Base-by-base conservation (phyloP, 2,329 filamentous ascomycete species). In the Xylariaceae sp. region DNA sequence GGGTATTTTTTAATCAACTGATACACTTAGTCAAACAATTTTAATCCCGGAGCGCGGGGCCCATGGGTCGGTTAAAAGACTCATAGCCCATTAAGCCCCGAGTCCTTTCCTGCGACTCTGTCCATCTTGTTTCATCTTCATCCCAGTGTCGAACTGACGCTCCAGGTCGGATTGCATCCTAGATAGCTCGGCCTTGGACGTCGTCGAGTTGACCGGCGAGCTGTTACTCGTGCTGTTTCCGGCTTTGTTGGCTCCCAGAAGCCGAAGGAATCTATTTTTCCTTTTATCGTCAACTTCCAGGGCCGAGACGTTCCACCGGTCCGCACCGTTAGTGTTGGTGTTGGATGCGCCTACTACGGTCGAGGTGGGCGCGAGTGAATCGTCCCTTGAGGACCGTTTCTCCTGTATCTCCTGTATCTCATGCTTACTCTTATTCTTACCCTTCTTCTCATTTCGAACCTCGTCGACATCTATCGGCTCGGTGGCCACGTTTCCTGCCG, bases 181-280 rank as follows among this genome's bases (percentile, higher is more conserved):
- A 19, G 55, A 50, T 46, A 69, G 65, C 46, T 70, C 58, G 19
- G 61, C 40, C 40, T 59, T 65, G 8, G 67, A 64, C 3, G 60
- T 51, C 8, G 51, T 27, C 6, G 60, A 48, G 6, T 49, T 47
- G 26, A 37, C 40, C 9, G 61, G 53, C 35, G 31, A 39, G 35
- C 58, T 42, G 2, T 59, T 43, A 8, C 60, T 7, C 3, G 35
- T 1, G 35, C 35, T 37, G 8, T 11, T 37, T 7, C 65, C 67
- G 26, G 71, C 70, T 29, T 70, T 70, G 66, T 78, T 80, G 57
- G 76, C 79, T 26, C 80, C 80, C 3, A 84, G 72, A 1, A 84
- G 75, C 34, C 78, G 73, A 62, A 83, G 67, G 57, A 83, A 83
- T 68, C 84, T 84, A 57, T 71, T 70, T 62, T 82, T 78, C 9